Base-by-base conservation (phyloP, 768 basidiomycete species). In the Lentinula boryana region DNA sequence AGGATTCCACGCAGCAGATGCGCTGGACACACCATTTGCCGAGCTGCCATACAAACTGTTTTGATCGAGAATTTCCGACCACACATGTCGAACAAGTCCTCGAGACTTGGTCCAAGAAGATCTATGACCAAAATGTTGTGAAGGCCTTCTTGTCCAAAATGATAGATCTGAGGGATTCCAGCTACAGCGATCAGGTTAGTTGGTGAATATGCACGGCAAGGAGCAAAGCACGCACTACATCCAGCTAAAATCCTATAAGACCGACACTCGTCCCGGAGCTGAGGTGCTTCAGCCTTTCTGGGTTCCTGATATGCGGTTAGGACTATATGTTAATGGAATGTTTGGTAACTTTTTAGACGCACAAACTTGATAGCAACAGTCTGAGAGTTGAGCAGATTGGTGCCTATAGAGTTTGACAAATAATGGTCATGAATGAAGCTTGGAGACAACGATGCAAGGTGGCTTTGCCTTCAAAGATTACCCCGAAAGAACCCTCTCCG, bases 291-390 rank as follows among this genome's bases (percentile, higher is more conserved):
- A 12, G 95, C 95, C 73, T 92, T 91, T 70, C 91, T 76, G 35
- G 91, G 91, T 80, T 93, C 91, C 91, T 93, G n/a, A 65, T 23
- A 51, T 32, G 58, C 23, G 16, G 32, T 31, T 33, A 33, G 46
- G 7, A 36, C 4, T 16, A 23, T 7, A 21, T 18, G 38, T 56
- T 46, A 21, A 48, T 43, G 41, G 40, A 43, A 36, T 18, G 38
- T 27, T 12, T 40, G 13, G 12, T 33, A 6, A 58, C n/a, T 10
- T 13, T n/a, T 18, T 3, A 36, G 51, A 86, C 95, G 76, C 70
- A 98, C 97, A 84, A 99, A 99, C 82, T 99, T 99, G 87, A 99
- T 98, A 64, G 97, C 97, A 63, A 98, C 96, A 9, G 95, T 95
- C 78, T 96, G 95, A 3, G 91, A 94, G 81, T 99, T 99, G 77